phyloP scores from a whole-genome alignment of 495 filamentous ascomycete genomes.

The Hypoxylon perforatum region DNA sequence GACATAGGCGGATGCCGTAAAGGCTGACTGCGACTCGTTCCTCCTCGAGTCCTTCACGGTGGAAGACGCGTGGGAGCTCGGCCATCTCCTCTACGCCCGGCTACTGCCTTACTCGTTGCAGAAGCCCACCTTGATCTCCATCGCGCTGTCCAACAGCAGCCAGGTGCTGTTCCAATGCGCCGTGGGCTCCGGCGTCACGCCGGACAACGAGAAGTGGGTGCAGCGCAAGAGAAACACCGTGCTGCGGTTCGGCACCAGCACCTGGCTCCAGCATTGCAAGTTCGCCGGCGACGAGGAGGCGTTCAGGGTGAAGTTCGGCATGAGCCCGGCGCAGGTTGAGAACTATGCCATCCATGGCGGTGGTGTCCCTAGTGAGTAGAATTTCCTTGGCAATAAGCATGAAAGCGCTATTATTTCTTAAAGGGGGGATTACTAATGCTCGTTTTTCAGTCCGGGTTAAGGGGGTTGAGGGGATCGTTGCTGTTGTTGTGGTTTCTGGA shows the following conservation, averaged over 20 bases:
- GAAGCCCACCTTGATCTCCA: conserved; percentile 71
- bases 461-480: conserved; percentile 77
- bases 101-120: conserved; percentile 63
- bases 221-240: conserved; percentile 69
- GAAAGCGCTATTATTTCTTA: background rate
- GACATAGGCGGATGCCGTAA: conserved; percentile 59
- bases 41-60: conserved; percentile 72
- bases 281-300: conserved; percentile 65
- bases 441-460: conserved; percentile 62
- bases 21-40: conserved; percentile 63
- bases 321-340: conserved; percentile 63
- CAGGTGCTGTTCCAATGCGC: conserved; percentile 64
- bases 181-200: conserved; percentile 63
- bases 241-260: conserved; percentile 72
- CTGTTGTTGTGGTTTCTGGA: conserved; percentile 78
- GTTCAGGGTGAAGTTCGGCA: conserved; percentile 67
- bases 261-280: conserved; percentile 74
- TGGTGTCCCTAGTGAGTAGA: conserved; percentile 64
- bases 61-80: conserved; percentile 73
- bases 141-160: conserved; percentile 65
- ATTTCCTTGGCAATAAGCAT: background rate
- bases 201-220: conserved; percentile 72
- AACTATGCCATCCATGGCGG: conserved; percentile 82
- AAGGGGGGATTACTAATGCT: conserved; percentile 1
- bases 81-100: conserved; percentile 69